phyloP scores from a whole-genome alignment of 2,329 filamentous ascomycete species.

The Periconia sp. region DNA sequence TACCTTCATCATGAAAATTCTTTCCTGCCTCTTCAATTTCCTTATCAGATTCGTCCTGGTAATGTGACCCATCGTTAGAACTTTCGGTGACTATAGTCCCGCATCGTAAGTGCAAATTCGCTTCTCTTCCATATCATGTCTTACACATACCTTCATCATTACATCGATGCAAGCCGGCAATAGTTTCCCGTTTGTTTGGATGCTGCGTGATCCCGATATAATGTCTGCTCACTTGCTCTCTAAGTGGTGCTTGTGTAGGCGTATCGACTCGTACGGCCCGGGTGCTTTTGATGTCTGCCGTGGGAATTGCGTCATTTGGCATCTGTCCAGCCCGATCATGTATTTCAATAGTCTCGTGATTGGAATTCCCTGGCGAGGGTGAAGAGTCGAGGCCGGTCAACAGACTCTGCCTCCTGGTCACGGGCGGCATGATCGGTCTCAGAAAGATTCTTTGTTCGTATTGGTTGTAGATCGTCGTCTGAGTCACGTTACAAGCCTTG shows the following conservation, averaged over 20 bases:
- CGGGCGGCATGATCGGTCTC: conserved; percentile 10
- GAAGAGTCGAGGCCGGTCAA: neutral
- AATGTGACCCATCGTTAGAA: neutral
- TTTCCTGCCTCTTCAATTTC: neutral
- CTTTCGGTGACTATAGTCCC: neutral
- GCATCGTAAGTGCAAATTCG: too few species aligned
- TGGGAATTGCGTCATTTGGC: too few species aligned
- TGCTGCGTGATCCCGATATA: too few species aligned
- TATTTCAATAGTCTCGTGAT: neutral
- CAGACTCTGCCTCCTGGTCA: conserved; percentile 10
- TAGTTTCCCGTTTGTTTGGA: conserved; percentile 3
- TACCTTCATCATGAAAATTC: neutral
- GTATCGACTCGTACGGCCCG: too few species aligned
- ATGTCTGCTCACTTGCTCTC: too few species aligned
- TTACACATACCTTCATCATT: conserved; percentile 5
- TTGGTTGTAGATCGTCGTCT: conserved; percentile 4
- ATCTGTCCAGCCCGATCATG: conserved; percentile 2
- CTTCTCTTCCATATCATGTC: too few species aligned
- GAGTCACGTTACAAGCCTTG: neutral
- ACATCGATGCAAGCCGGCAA: conserved; percentile 9
- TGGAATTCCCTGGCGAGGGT: neutral
- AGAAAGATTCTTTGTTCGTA: conserved; percentile 5
- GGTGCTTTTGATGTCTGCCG: too few species aligned
- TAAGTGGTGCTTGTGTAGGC: too few species aligned
- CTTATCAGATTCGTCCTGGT: neutral